A percentile compares a stretch with the other conserved stretches of the same genome.
These are phyloP conservation scores for Carex littledalei DNA, from an alignment of 176 grass and related monocot genomes.

Conservation along the genomic window DNA sequence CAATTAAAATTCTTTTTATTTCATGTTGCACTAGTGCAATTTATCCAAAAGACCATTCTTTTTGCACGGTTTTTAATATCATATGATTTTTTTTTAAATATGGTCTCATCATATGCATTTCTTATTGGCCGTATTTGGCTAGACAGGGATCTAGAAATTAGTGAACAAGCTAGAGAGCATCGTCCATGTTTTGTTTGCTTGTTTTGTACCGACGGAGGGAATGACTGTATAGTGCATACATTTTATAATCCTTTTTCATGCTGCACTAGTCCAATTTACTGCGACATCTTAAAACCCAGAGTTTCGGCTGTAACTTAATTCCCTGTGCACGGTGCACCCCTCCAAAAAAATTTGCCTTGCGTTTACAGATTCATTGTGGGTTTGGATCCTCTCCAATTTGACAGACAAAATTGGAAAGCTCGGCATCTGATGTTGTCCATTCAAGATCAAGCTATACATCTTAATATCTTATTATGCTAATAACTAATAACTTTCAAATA, in stretches of 20 bases:
- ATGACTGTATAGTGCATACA: background rate
- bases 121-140: background rate
- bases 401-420: background rate
- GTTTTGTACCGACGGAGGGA: background rate
- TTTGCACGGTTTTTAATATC: background rate
- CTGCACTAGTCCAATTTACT: no score
- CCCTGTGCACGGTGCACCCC: no score
- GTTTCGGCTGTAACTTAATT: no score
- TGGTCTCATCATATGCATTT: background rate
- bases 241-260: no score
- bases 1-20: background rate
- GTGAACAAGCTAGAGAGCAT: background rate
- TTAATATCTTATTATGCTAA: background rate
- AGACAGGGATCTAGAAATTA: background rate
- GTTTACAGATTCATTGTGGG: background rate
- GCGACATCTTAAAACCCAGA: no score
- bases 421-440: background rate
- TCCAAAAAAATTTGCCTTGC: background rate
- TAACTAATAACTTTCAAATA: background rate
- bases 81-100: no score
- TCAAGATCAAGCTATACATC: background rate
- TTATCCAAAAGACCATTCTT: background rate
- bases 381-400: conserved; percentile 6
- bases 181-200: background rate
- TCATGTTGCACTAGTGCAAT: background rate